Evolutionary conservation across 495 filamentous ascomycete species (phyloP), one percentile per base, ranked within the genome.

Genomic region (Chaetomidium leptoderma): DNA sequence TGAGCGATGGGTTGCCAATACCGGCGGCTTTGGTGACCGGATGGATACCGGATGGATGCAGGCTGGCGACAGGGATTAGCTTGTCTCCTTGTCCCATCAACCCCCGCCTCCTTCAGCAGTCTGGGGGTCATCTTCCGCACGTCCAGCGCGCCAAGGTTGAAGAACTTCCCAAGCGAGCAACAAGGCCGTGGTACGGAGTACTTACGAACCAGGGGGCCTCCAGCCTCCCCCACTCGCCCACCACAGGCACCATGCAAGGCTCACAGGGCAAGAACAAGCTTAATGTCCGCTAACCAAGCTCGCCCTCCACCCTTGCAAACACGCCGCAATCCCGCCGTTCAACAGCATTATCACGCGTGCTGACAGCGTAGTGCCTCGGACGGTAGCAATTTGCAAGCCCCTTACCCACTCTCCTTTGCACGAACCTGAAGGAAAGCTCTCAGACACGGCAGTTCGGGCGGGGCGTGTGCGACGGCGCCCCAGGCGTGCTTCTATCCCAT

Each of bases 191-290:
- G n/a, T 11, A 17, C 9, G 32, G 23, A 16, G 16, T n/a, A n/a
- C n/a, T n/a, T n/a, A n/a, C n/a, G n/a, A n/a, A n/a, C 17, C 6
- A 21, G 19, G 39, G 40, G 35, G 35, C 3, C 29, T 39, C 37
- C 53, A 56, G 32, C 53, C 30, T 29, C 6, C 43, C 53, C 42
- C 42, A 37, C 53, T 19, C 4, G 23, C n/a, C 24, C 35, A 43
- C 35, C 36, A 3, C 50, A 14, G 10, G 7, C 6, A 5, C n/a
- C 33, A 27, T 43, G 44, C 32, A 46, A 55, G 53, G 53, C 52
- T 45, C 52, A 36, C 39, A 55, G 30, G 33, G 43, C 43, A 30
- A 13, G 35, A 48, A 47, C 21, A 56, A 48, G 43, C 53, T 56
- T 43, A 39, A 27, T 52, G 35, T 13, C 14, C 21, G 39, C 29